Percentiles rank a stretch among this genome's conserved stretches.
phyloP scores from a whole-genome alignment of 2,329 filamentous ascomycete genomes.

The Fusarium sulawesiense region DNA sequence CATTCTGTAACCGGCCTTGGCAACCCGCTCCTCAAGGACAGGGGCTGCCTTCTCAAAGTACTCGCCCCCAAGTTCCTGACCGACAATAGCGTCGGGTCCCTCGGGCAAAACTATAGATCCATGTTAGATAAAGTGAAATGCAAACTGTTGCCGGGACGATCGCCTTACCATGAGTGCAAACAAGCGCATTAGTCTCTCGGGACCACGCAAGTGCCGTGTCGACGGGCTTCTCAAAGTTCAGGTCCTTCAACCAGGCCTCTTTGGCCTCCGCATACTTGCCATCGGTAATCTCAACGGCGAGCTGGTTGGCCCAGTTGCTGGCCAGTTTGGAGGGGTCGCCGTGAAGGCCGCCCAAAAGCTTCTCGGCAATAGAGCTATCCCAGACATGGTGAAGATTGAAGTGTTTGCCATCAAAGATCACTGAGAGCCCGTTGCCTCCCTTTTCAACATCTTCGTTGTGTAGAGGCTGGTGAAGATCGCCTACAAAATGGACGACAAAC shows the following conservation, averaged over 20 bases:
- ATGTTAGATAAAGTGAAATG: slow-evolving; percentile 31
- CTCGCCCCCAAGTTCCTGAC: slow-evolving; percentile 69
- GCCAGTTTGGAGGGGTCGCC: slow-evolving; percentile 64
- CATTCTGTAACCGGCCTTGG: slow-evolving; percentile 75
- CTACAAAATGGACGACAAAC: slow-evolving; percentile 75
- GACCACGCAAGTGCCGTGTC: slow-evolving; percentile 73
- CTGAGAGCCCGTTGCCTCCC: slow-evolving; percentile 76
- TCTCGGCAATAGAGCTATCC: slow-evolving; percentile 77
- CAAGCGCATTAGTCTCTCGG: slow-evolving; percentile 68
- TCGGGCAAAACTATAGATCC: slow-evolving; percentile 66
- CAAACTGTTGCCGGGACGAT: slow-evolving; percentile 4
- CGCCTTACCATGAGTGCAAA: slow-evolving; percentile 69
- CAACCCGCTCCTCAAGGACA: slow-evolving; percentile 73
- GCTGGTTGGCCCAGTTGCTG: slow-evolving; percentile 65
- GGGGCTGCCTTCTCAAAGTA: slow-evolving; percentile 74
- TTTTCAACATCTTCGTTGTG: slow-evolving; percentile 72
- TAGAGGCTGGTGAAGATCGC: slow-evolving; percentile 76
- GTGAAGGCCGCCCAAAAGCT: slow-evolving; percentile 67
- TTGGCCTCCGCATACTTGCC: slow-evolving; percentile 66
- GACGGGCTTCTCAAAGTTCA: slow-evolving; percentile 65
- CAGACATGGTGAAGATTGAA: slow-evolving; percentile 79
- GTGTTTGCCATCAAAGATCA: slow-evolving; percentile 66
- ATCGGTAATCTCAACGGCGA: slow-evolving; percentile 64
- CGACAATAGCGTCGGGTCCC: slow-evolving; percentile 67
- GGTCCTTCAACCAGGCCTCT: slow-evolving; percentile 66